Conservation (phyloP, 148 eudicot genomes). For the Nepenthes gracilis region DNA sequence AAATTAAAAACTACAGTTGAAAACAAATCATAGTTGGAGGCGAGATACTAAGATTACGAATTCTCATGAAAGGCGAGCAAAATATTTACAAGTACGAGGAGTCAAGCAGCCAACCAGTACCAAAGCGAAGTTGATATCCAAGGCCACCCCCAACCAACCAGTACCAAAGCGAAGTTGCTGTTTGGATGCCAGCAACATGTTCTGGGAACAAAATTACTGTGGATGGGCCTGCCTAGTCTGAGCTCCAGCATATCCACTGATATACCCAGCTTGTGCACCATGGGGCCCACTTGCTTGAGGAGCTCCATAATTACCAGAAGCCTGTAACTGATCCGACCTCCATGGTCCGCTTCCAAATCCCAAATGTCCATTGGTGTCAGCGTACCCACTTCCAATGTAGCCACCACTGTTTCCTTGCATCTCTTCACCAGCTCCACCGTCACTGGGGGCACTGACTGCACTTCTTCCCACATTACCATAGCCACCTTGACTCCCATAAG, state of each 20-base stretch:
- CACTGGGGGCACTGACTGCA: conserved; percentile 32
- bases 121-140: conserved; percentile 17
- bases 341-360: conserved; percentile 70
- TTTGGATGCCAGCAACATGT: background rate
- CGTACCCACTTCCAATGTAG: conserved; percentile 69
- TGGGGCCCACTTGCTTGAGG: conserved; percentile 22
- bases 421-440: conserved; percentile 36
- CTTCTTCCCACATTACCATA: conserved; percentile 38
- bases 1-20: conserved; percentile 38
- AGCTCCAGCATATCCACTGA: conserved; percentile 56
- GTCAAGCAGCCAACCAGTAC: conserved; percentile 83
- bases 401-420: conserved; percentile 23
- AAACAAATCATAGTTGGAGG: conserved; percentile 12
- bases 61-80: conserved; percentile 25
- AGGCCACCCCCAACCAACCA: conserved; percentile 1
- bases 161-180: background rate
- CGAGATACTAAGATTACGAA: conserved; percentile 28
- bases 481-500: conserved; percentile 33
- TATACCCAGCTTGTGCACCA: conserved; percentile 20
- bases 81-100: conserved; percentile 40
- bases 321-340: conserved; percentile 46
- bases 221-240: conserved; percentile 52
- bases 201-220: conserved; percentile 13
- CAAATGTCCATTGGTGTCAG: conserved; percentile 57
- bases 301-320: conserved; percentile 35